Evolutionary conservation across 768 basidiomycete genomes (phyloP), one percentile per base, ranked within the genome.

Genomic region (Phlebiopsis gigantea): DNA sequence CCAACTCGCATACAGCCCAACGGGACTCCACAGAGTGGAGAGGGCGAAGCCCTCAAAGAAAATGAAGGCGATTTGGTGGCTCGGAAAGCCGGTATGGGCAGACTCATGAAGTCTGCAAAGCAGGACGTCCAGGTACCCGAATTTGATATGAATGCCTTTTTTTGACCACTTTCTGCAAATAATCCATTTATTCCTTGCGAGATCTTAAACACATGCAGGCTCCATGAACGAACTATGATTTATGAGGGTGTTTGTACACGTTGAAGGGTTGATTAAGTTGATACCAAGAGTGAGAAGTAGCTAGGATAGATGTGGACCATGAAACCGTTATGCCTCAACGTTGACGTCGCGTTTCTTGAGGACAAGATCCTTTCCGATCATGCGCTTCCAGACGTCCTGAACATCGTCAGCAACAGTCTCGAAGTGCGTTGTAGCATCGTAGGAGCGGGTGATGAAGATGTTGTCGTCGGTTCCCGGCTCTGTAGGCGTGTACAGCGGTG

Each of bases 381-480:
- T 84, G 54, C 95, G 80, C 77, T 88, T 85, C 93, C 93, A 99
- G 42, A 98, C 92, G 71, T 98, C 90, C 59, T 89, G 87, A 34
- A 99, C 97, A 58, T 99, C 96, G 51, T 98, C 93, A 24, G 96
- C 93, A 46, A 98, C 95, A 25, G 93, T 97, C 79, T 99, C 97
- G 70, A 99, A 98, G 75, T 99, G 97, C 26, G 92, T 94, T 10
- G 97, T 98, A 7, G 97, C 96, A 69, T 99, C 97, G 73, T 98
- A 99, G 15, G 94, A 97, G 55, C 88, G 88, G 54, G 97, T 99
- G 75, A 99, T 86, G 78, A 90, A 99, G 69, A 99, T 91, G 69
- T 93, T 90, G 77, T 99, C 95, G 45, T 76, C 73, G 59, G 81
- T 68, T 56, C 97, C 97, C 42, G 81, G 72, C 46, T 89, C 79